These are phyloP conservation scores for Phytopythium ostracodes DNA, from an alignment of 352 stramenopile genomes.

Conservation along the genomic window DNA sequence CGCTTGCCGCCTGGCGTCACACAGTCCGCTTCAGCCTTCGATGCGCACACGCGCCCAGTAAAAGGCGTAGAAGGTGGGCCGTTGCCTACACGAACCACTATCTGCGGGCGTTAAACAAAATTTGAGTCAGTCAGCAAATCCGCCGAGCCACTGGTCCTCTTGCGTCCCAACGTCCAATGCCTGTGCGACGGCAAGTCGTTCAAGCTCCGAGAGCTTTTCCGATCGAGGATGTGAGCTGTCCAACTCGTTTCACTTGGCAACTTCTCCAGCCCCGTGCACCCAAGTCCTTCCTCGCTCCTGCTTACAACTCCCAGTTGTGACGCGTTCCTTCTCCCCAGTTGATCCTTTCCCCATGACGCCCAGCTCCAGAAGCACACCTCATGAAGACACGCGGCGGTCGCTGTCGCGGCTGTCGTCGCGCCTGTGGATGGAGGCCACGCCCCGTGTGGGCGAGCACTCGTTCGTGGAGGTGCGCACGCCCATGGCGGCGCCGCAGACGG, in stretches of 20 bases:
- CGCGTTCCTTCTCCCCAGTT: not conserved
- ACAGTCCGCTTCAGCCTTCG: no score
- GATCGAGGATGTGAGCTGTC: no score
- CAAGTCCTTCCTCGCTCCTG: not conserved
- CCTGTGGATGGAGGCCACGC: slow-evolving; percentile 17
- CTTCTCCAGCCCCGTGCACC: not conserved
- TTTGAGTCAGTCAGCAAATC: no score
- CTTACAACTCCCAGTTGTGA: no score
- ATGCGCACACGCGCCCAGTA: not conserved
- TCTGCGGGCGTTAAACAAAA: not conserved
- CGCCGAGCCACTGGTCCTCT: not conserved
- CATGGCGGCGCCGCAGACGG: slow-evolving; percentile 13
- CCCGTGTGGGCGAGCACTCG: slow-evolving; percentile 15
- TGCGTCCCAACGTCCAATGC: no score
- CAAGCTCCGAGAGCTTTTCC: not conserved
- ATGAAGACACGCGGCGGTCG: not conserved
- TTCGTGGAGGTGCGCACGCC: slow-evolving; percentile 15
- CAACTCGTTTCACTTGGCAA: not conserved
- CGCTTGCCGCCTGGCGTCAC: not conserved
- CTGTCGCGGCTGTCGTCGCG: slow-evolving; percentile 10
- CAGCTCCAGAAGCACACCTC: not conserved
- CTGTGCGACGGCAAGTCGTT: not conserved
- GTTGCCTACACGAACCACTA: not conserved
- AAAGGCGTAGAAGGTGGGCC: not conserved
- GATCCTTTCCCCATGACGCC: not conserved